phyloP scores from a whole-genome alignment of 495 filamentous ascomycete genomes.

The Xylaria palmicola region DNA sequence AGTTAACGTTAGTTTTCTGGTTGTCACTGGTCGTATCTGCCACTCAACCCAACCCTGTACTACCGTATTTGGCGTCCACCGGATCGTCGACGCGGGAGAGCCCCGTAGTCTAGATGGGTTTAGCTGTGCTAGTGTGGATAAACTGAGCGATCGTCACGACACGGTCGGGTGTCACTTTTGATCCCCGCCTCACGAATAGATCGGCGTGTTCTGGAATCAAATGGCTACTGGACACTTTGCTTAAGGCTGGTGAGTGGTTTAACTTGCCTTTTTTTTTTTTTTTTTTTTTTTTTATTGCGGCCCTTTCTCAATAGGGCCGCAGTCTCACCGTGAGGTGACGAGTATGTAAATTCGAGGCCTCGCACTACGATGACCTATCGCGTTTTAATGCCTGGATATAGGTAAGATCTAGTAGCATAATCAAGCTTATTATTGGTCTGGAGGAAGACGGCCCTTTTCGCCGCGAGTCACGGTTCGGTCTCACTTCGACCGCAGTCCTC shows the following conservation, averaged over 20 bases:
- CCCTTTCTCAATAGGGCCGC: background rate
- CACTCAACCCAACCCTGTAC: background rate
- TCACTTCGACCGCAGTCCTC: background rate
- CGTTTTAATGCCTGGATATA: background rate
- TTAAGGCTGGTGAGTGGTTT: conserved; percentile 1
- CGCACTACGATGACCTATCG: background rate
- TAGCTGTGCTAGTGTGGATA: background rate
- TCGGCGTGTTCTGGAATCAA: conserved; percentile 11
- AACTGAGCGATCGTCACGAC: background rate
- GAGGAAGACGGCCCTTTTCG: background rate
- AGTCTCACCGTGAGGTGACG: conserved; percentile 4
- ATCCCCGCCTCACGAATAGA: conserved; percentile 3
- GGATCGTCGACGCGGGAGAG: conserved; percentile 1
- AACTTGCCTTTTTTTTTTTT: no score
- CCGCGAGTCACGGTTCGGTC: background rate
- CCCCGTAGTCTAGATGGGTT: no score
- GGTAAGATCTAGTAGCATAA: background rate
- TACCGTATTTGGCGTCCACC: background rate
- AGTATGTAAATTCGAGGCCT: background rate
- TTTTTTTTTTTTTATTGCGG: no score
- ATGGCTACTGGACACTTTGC: background rate
- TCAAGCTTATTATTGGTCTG: background rate
- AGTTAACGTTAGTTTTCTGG: background rate
- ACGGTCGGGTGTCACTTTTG: no score
- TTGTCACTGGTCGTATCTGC: conserved; percentile 3